Percentiles rank a stretch among this genome's conserved stretches.
These are phyloP conservation scores for Amanita pseudoporphyria DNA, from an alignment of 768 basidiomycete genomes.

Conservation along the genomic window DNA sequence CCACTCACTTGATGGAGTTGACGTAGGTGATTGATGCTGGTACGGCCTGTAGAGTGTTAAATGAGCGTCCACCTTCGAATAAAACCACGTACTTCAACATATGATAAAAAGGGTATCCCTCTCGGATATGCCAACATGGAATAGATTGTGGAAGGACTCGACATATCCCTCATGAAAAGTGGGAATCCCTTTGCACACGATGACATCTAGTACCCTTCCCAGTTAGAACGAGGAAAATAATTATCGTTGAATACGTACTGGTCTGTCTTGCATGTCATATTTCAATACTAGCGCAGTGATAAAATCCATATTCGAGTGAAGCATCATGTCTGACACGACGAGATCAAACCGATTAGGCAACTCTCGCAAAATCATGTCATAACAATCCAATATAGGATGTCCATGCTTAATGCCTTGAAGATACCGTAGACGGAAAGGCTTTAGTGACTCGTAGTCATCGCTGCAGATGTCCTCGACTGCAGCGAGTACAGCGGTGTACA, in stretches of 20 bases:
- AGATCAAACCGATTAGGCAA: constrained; percentile 19
- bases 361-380: constrained; percentile 23
- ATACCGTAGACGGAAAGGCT: constrained; percentile 25
- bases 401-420: constrained; percentile 17
- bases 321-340: constrained; percentile 24
- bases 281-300: constrained; percentile 19
- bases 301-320: constrained; percentile 25
- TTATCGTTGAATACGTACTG: not conserved
- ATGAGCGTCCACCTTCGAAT: not conserved
- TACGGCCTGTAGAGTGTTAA: not conserved
- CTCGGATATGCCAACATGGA: constrained; percentile 3
- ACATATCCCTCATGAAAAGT: not conserved
- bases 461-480: constrained; percentile 26
- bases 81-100: not conserved
- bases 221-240: not conserved
- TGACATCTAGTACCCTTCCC: too few species aligned
- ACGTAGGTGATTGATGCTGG: constrained; percentile 5
- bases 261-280: constrained; percentile 4
- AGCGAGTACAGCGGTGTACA: constrained; percentile 29
- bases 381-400: constrained; percentile 20
- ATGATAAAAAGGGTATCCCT: constrained; percentile 8
- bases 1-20: constrained; percentile 1
- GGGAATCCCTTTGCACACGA: not conserved
- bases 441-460: constrained; percentile 16
- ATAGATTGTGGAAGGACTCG: constrained; percentile 1